phyloP scores from a whole-genome alignment of 2,329 filamentous ascomycete genomes.

The Metarhizium robertsii region DNA sequence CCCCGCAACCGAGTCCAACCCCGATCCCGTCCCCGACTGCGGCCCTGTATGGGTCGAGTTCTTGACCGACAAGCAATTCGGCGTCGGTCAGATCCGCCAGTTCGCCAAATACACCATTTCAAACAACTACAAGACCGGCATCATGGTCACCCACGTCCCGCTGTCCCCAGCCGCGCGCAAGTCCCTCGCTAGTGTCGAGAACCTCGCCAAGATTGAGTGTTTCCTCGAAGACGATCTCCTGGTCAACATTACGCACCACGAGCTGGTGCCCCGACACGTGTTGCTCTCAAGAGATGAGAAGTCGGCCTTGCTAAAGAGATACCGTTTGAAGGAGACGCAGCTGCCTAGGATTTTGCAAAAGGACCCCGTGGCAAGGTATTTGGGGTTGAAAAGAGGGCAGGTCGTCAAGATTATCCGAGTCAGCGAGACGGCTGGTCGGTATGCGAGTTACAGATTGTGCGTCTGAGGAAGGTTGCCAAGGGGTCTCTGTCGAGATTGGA shows the following conservation, averaged over 20 bases:
- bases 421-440: constrained; percentile 89
- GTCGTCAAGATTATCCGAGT: constrained; percentile 98
- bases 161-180: constrained; percentile 84
- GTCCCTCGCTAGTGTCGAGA: constrained; percentile 68
- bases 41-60: constrained; percentile 94
- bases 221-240: constrained; percentile 94
- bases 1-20: constrained; percentile 57
- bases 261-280: constrained; percentile 90
- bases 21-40: constrained; percentile 62
- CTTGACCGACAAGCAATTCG: constrained; percentile 67
- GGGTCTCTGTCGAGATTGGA: neutral
- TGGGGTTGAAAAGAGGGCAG: constrained; percentile 82
- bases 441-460: constrained; percentile 81
- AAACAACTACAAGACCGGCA: constrained; percentile 78
- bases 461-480: constrained; percentile 31
- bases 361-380: constrained; percentile 86
- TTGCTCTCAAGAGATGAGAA: constrained; percentile 88
- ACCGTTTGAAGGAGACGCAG: constrained; percentile 95
- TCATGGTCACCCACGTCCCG: constrained; percentile 76
- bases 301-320: constrained; percentile 71
- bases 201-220: constrained; percentile 76
- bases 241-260: constrained; percentile 97
- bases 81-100: constrained; percentile 82
- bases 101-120: constrained; percentile 77
- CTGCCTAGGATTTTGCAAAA: constrained; percentile 83